Percentiles rank a stretch among this genome's conserved stretches.
These are phyloP conservation scores for Macrotyloma uniflorum DNA, from an alignment of 306 rosid genomes.

Conservation along the genomic window DNA sequence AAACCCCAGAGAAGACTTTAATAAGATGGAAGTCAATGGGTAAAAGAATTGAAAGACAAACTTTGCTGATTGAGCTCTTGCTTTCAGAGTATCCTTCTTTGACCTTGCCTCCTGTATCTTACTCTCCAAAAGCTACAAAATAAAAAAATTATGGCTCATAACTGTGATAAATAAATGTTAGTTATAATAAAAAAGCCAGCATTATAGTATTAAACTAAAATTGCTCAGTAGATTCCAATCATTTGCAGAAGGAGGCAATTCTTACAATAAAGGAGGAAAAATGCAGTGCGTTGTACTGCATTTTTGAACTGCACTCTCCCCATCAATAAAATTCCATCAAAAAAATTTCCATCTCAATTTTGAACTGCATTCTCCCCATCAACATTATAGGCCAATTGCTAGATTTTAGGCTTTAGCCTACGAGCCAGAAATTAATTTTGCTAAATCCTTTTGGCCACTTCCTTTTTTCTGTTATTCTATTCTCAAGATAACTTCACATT, in stretches of 20 bases:
- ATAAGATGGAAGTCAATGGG: slow-evolving; percentile 32
- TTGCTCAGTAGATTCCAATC: slow-evolving; percentile 21
- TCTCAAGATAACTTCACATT: not conserved
- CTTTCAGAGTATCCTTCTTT: slow-evolving; percentile 93
- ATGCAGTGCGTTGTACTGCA: not conserved
- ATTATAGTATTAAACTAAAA: slow-evolving; percentile 17
- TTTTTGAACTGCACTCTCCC: slow-evolving; percentile 10
- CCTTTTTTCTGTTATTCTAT: not conserved
- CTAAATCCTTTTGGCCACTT: not conserved
- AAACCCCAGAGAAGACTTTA: slow-evolving; percentile 17
- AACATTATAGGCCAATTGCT: not conserved
- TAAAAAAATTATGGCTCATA: slow-evolving; percentile 26
- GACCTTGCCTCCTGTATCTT: slow-evolving; percentile 95
- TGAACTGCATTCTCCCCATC: slow-evolving; percentile 6
- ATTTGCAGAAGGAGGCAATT: slow-evolving; percentile 19
- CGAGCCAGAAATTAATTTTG: not conserved
- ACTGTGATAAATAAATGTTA: slow-evolving; percentile 8
- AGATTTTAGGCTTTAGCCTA: not conserved
- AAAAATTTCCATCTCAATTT: slow-evolving; percentile 5
- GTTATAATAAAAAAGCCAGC: not conserved
- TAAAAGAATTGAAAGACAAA: slow-evolving; percentile 50
- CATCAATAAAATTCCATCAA: not conserved
- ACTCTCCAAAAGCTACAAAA: slow-evolving; percentile 86
- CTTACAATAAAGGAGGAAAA: not conserved
- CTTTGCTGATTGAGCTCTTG: slow-evolving; percentile 97